Conservation (phyloP, 495 filamentous ascomycete species). For the Parachaetomium inaequale region DNA sequence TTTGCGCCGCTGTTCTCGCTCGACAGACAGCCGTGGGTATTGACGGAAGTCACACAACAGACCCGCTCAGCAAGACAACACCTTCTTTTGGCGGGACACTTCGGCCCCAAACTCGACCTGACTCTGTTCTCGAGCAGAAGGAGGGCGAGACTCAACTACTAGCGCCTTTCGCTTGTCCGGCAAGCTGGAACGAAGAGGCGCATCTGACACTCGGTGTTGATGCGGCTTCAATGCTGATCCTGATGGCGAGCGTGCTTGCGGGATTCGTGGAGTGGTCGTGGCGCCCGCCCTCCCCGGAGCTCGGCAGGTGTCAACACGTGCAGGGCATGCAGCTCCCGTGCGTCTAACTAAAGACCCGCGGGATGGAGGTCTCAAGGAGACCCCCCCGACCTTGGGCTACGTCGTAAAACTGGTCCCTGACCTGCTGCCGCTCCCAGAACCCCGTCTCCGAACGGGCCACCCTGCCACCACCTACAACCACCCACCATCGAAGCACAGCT, state of each 20-base stretch:
- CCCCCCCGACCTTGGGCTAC: constrained; percentile 21
- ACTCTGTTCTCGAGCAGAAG: too few relatives aligned
- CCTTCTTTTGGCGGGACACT: too few relatives aligned
- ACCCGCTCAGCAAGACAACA: too few relatives aligned
- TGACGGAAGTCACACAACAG: not conserved
- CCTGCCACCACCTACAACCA: not conserved
- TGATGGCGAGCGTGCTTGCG: not conserved
- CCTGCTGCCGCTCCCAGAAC: not conserved
- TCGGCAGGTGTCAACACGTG: not conserved
- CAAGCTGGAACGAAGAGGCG: not conserved
- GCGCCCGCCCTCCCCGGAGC: not conserved
- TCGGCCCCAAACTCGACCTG: not conserved
- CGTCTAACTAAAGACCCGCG: not conserved
- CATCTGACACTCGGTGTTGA: not conserved
- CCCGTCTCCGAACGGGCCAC: constrained; percentile 7
- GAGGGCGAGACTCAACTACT: too few relatives aligned
- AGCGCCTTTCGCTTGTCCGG: not conserved
- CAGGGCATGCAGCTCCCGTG: not conserved
- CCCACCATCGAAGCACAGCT: constrained; percentile 6
- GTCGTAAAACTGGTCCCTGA: constrained; percentile 24
- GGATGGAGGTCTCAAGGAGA: not conserved
- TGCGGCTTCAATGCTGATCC: not conserved
- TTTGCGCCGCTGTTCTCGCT: not conserved
- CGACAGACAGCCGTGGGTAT: not conserved
- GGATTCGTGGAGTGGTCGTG: not conserved